Percentiles rank a stretch among this genome's conserved stretches.
These are phyloP conservation scores for Cladosporium sphaerospermum DNA, from an alignment of 2,329 filamentous ascomycete species.

Conservation along the genomic window DNA sequence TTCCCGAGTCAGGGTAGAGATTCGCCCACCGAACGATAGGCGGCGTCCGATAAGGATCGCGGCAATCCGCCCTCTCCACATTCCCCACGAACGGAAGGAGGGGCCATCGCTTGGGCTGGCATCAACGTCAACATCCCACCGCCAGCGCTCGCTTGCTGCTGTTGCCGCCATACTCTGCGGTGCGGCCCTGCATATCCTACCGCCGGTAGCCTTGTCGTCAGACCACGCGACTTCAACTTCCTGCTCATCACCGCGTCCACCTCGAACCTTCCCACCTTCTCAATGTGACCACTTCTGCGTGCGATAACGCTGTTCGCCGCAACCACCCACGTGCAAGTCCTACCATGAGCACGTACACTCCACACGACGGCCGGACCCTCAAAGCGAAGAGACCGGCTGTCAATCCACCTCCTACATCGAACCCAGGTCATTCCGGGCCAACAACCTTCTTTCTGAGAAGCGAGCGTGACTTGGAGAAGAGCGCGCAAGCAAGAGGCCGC, in stretches of 20 bases:
- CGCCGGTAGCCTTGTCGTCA: not conserved
- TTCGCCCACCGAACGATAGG: no score
- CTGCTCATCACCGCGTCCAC: not conserved
- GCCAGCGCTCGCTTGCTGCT: conserved; percentile 2
- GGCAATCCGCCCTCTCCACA: not conserved
- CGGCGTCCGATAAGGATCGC: no score
- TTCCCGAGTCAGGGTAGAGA: no score
- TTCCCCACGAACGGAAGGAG: not conserved
- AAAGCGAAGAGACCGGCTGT: conserved; percentile 18
- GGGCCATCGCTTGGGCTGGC: not conserved
- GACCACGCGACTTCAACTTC: not conserved
- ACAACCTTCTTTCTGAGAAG: conserved; percentile 56
- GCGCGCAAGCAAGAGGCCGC: conserved; percentile 17
- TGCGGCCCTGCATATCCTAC: not conserved
- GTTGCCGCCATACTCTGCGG: no score
- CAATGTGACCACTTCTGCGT: conserved; percentile 7
- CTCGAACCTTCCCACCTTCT: not conserved
- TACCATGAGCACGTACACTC: conserved; percentile 11
- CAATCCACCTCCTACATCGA: conserved; percentile 9
- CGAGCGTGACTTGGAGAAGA: conserved; percentile 42
- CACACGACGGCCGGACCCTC: conserved; percentile 12
- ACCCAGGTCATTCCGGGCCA: conserved; percentile 37
- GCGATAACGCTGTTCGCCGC: not conserved
- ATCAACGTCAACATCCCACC: conserved; percentile 9
- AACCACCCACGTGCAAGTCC: not conserved